Conservation (phyloP, 345 rosid species). For the Eucalyptus curtisii region DNA sequence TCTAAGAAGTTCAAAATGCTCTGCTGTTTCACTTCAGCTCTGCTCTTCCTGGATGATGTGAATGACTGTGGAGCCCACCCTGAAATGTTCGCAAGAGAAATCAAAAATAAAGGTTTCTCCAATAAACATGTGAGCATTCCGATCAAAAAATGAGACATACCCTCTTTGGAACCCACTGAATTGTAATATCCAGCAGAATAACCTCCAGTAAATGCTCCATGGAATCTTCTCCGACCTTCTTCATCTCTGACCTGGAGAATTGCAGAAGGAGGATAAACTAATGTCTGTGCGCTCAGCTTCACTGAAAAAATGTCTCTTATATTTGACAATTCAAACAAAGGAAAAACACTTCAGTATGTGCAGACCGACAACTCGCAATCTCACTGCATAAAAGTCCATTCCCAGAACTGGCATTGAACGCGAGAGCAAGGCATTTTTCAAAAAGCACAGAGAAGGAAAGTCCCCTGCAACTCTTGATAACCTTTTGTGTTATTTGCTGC, state of each 20-base stretch:
- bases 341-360: not conserved
- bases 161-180: constrained; percentile 90
- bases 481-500: not conserved
- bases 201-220: constrained; percentile 98
- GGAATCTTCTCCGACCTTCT: constrained; percentile 95
- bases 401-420: not conserved
- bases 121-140: not conserved
- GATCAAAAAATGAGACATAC: constrained; percentile 7
- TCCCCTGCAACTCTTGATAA: not conserved
- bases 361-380: not conserved
- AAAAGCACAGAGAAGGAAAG: not conserved
- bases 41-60: constrained; percentile 78
- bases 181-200: constrained; percentile 93
- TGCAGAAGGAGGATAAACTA: not conserved
- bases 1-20: constrained; percentile 74
- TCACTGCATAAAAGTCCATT: not conserved
- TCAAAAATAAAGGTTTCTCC: not conserved
- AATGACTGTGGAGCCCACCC: constrained; percentile 96
- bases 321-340: not conserved
- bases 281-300: not conserved
- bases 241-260: constrained; percentile 76
- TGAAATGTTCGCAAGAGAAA: constrained; percentile 9
- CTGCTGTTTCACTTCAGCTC: constrained; percentile 91
- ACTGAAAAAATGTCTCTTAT: not conserved
- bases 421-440: not conserved